Base-by-base conservation (phyloP, 257 asterid species). In the Parsonsia alboflavescens region DNA sequence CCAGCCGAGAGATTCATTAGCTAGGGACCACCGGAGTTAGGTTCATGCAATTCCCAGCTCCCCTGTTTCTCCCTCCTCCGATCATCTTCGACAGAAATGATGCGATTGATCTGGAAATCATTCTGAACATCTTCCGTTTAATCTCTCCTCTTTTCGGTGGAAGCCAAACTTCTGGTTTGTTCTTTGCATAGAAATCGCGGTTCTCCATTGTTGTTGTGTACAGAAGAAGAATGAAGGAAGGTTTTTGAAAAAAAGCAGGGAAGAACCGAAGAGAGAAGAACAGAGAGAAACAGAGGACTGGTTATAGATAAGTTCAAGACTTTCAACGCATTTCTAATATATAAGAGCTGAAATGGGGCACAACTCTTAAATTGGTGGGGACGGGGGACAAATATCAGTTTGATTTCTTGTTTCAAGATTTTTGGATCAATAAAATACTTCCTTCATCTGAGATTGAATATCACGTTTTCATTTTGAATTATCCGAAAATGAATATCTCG, bases 131-230 rank as follows among this genome's bases (percentile, higher is more conserved):
- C 44, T 72, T 72, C 45, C 19, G 28, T 19, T 72, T 72, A 26
- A 72, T 58, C 16, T 39, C 53, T 7, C 76, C 76, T 58, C 76
- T 72, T n/a, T 42, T n/a, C 15, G 58, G 69, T 26, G 69, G 69
- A 72, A 72, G 15, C 12, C 22, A 17, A 17, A 15, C 24, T 45
- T 26, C 16, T 57, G 50, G 24, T 58, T 54, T 39, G 53, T 12
- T 56, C 8, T 13, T 72, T 30, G 13, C 21, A 54, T 21, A 5
- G 57, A 3, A n/a, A 53, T 28, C 52, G 57, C 42, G 7, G 1
- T 13, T 19, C 49, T 16, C 68, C 68, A 33, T 33, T 33, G n/a
- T 61, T 61, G 67, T 30, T 33, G 48, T 1, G 24, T 71, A 49
- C 16, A 6, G 53, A 7, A 12, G 42, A 71, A 3, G 2, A 12